Evolutionary conservation across 352 stramenopile species (phyloP), one percentile per base, ranked within the genome.

Genomic region (Aphanomyces cochlioides): DNA sequence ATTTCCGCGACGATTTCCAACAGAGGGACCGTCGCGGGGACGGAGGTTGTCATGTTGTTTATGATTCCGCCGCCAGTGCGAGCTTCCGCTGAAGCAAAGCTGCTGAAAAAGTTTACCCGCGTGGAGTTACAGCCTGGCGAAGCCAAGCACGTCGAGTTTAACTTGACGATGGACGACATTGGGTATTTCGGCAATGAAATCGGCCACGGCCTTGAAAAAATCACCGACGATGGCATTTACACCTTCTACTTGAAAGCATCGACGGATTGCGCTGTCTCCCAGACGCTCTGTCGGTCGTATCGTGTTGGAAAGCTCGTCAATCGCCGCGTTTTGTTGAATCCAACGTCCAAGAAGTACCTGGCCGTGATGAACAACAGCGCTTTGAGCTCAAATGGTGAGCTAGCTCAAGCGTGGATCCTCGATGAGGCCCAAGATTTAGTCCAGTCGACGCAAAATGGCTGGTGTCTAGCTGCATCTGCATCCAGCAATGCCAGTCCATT

Each of bases 231-330:
- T 0, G 83, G 85, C 0, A 77, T 84, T 56, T 92, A 85, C 60
- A 56, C 81, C 4, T 70, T 91, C 15, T 83, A 79, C 12, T 75
- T 89, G 73, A 86, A 87, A 63, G 77, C 79, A n/a, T 77, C 86
- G 60, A 89, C 79, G 13, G 69, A 78, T 54, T 58, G 50, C 50
- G 37, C 8, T 34, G 45, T 19, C 13, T n/a, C 28, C 28, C 28
- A 28, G 28, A 28, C 28, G 28, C 28, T 28, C 28, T 28, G 28
- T 28, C 28, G 28, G 28, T 28, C 28, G 28, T 28, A 2, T 28
- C 28, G 28, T 28, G 1, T 28, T 28, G 28, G 28, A 28, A 28
- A 28, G 28, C 28, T 28, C 28, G 28, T 28, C 28, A 28, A 28
- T 28, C 28, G 28, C 28, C 28, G 28, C 28, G 28, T 28, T 28